These are phyloP conservation scores for Exophiala oligosperma DNA, from an alignment of 2,329 filamentous ascomycete genomes.

Conservation along the genomic window DNA sequence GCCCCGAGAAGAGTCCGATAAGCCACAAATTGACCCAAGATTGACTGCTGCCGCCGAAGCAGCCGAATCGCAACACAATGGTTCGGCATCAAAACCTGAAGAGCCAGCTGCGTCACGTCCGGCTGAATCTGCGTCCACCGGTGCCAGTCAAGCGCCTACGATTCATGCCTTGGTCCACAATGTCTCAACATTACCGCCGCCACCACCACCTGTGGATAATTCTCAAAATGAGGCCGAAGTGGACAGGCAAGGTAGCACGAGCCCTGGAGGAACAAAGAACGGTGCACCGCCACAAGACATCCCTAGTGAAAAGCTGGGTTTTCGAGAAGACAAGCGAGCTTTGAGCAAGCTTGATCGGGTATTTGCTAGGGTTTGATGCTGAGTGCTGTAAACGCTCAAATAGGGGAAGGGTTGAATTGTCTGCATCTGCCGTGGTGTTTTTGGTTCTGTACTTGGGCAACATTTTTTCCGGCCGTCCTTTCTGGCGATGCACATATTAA, in stretches of 20 bases:
- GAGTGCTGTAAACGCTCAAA: not conserved
- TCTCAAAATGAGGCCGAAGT: constrained; percentile 43
- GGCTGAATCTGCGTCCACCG: constrained; percentile 8
- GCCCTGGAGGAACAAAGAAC: constrained; percentile 34
- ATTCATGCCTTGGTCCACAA: constrained; percentile 51
- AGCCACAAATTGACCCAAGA: constrained; percentile 34
- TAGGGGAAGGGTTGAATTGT: not conserved
- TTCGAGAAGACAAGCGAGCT: constrained; percentile 65
- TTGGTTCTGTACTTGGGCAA: not conserved
- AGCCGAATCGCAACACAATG: constrained; percentile 11
- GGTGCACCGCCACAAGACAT: constrained; percentile 54
- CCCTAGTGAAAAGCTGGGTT: constrained; percentile 57
- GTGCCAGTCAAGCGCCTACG: constrained; percentile 52
- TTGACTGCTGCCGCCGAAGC: constrained; percentile 28
- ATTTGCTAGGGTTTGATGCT: constrained; percentile 36
- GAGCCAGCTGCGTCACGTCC: constrained; percentile 21
- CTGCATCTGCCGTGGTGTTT: not conserved
- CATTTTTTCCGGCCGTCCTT: not conserved
- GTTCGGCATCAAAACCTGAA: constrained; percentile 5
- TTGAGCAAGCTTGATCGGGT: constrained; percentile 64
- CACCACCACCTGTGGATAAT: constrained; percentile 52
- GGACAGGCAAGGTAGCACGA: constrained; percentile 43
- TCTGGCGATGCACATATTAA: not conserved
- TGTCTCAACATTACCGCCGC: constrained; percentile 37
- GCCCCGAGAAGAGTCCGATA: constrained; percentile 27